A percentile compares a stretch with the other conserved stretches of the same genome.
Conservation (phyloP, 345 rosid genomes). For the Sisymbrium altissimum region DNA sequence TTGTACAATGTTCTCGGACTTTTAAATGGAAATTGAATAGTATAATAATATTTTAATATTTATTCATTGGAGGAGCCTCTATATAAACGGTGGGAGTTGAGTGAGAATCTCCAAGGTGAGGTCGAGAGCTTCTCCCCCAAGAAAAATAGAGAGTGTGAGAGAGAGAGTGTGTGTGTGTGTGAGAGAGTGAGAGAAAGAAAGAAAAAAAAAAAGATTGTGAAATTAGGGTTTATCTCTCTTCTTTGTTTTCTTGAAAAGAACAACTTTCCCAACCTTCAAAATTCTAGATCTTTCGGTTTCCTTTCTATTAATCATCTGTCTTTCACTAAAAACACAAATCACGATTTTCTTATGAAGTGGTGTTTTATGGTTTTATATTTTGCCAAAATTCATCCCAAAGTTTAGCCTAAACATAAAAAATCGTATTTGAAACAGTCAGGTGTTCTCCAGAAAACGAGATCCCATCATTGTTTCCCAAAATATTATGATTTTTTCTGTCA, state of each 20-base stretch:
- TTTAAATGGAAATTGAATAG: background rate
- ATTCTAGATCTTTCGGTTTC: conserved; percentile 55
- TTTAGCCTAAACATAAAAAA: background rate
- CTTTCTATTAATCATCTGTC: conserved; percentile 48
- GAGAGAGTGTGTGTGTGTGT: background rate
- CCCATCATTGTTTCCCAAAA: conserved; percentile 28
- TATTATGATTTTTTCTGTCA: conserved; percentile 4
- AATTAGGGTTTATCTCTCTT: conserved; percentile 9
- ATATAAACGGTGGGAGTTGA: conserved; percentile 38
- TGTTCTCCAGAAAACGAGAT: conserved; percentile 78
- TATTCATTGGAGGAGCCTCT: conserved; percentile 13
- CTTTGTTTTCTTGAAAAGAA: background rate
- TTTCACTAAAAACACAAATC: background rate
- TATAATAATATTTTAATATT: background rate
- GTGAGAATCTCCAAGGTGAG: background rate
- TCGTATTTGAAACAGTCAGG: conserved; percentile 24
- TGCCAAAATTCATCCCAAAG: conserved; percentile 24
- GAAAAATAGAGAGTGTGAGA: background rate
- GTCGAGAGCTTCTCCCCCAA: conserved; percentile 28
- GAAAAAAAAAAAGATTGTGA: background rate
- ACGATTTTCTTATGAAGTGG: conserved; percentile 50
- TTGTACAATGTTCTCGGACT: background rate
- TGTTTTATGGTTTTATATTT: conserved; percentile 54
- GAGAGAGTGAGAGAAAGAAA: conserved; percentile 1
- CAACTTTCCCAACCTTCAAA: background rate